These are phyloP conservation scores for Dipteronia dyeriana DNA, from an alignment of 345 rosid genomes.

Conservation along the genomic window DNA sequence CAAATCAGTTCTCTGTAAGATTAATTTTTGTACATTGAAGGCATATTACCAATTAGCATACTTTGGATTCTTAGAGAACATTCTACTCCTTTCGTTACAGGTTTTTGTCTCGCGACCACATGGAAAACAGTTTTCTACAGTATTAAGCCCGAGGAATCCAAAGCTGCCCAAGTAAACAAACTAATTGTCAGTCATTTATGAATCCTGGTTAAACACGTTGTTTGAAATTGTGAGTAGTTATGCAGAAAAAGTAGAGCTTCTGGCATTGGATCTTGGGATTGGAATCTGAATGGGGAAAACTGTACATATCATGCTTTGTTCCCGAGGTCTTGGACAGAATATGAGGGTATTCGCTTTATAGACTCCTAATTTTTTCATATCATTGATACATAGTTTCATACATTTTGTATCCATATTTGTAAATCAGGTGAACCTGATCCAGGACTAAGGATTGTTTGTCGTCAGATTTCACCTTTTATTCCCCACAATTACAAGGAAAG, in stretches of 20 bases:
- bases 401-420: slow-evolving; percentile 4
- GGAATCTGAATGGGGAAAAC: slow-evolving; percentile 79
- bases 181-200: not conserved
- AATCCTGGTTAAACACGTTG: slow-evolving; percentile 20
- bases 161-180: slow-evolving; percentile 52
- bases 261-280: slow-evolving; percentile 91
- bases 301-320: slow-evolving; percentile 92
- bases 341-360: slow-evolving; percentile 58
- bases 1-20: slow-evolving; percentile 74
- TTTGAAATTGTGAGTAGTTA: not conserved
- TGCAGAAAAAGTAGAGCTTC: slow-evolving; percentile 46
- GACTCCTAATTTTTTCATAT: not conserved
- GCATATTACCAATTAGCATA: not conserved
- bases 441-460: slow-evolving; percentile 74
- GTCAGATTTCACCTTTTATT: slow-evolving; percentile 90
- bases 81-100: slow-evolving; percentile 30
- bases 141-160: slow-evolving; percentile 60
- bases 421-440: slow-evolving; percentile 91
- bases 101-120: slow-evolving; percentile 77
- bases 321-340: slow-evolving; percentile 94
- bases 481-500: slow-evolving; percentile 92
- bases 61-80: not conserved
- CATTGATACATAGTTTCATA: not conserved
- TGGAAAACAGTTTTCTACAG: slow-evolving; percentile 70
- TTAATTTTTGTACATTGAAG: not conserved